phyloP scores from a whole-genome alignment of 1,284 basidiomycete genomes.

The Trichosporon ovoides region DNA sequence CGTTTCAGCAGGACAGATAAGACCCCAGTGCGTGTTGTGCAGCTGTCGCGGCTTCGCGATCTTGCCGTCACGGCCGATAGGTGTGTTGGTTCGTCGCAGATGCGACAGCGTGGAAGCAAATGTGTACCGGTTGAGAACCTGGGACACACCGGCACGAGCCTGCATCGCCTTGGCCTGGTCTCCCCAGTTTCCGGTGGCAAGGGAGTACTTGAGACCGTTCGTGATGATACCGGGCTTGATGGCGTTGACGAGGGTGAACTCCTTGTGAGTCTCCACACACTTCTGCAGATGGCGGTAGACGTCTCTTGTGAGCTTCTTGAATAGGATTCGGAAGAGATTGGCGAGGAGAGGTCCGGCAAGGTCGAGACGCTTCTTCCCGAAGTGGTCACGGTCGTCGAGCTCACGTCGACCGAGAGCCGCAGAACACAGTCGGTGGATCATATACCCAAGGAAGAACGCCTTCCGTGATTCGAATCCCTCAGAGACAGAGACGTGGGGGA shows the following conservation, averaged over 20 bases:
- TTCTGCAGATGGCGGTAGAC: conserved; percentile 96
- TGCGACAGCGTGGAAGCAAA: conserved; percentile 98
- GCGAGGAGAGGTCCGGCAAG: conserved; percentile 91
- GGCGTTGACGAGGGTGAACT: conserved; percentile 86
- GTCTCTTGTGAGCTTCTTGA: conserved; percentile 93
- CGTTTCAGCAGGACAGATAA: conserved; percentile 99
- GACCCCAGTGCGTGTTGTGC: conserved; percentile 99
- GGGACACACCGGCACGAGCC: conserved; percentile 95
- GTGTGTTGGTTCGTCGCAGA: conserved; percentile 95
- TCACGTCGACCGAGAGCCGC: conserved; percentile 92
- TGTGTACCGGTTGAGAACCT: conserved; percentile 97
- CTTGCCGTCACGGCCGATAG: conserved; percentile 96
- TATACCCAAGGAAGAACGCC: conserved; percentile 99
- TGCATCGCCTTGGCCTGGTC: conserved; percentile 98
- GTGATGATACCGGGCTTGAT: conserved; percentile 97
- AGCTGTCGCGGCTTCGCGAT: conserved; percentile 98
- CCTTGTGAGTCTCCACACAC: conserved; percentile 96
- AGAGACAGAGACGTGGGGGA: conserved; percentile 93
- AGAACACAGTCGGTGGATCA: conserved; percentile 92
- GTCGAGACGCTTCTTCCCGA: conserved; percentile 96
- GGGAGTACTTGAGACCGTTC: conserved; percentile 95
- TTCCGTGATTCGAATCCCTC: conserved; percentile 98
- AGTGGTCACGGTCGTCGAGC: conserved; percentile 98
- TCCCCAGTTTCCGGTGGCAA: conserved; percentile 99
- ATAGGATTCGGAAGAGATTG: conserved; percentile 94